Conservation (phyloP, 2,329 filamentous ascomycete genomes). For the Macrophomina tecta region DNA sequence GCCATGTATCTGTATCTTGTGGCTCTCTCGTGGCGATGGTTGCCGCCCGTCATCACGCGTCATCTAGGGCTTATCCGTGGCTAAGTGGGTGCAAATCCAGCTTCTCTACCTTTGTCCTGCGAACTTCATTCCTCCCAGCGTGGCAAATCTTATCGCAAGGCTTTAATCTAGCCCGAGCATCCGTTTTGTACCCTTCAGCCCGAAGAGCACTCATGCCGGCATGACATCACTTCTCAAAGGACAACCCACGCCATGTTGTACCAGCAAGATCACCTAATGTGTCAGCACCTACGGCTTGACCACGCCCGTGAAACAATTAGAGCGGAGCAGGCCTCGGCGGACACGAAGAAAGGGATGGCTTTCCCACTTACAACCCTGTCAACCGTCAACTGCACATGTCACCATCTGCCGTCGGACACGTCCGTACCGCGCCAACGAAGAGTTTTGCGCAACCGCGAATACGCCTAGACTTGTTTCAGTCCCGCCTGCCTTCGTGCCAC, state of each 20-base stretch:
- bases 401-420: not conserved
- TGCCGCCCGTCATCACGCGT: not conserved
- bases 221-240: not conserved
- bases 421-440: not conserved
- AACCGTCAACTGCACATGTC: not conserved
- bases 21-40: not conserved
- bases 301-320: not conserved
- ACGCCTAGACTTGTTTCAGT: constrained; percentile 6
- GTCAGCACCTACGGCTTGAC: not conserved
- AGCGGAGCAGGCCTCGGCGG: not conserved
- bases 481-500: constrained; percentile 10
- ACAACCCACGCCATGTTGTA: not conserved
- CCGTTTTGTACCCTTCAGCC: not conserved
- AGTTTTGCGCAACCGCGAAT: not conserved
- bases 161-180: not conserved
- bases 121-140: not conserved
- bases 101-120: too few species aligned
- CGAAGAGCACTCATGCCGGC: not conserved
- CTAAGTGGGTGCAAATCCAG: not conserved
- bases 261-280: not conserved
- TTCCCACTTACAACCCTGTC: not conserved
- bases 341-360: not conserved
- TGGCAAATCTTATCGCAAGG: not conserved
- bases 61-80: not conserved
- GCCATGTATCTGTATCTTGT: not conserved